These are phyloP conservation scores for Pseudopyricularia cyperi DNA, from an alignment of 2,329 filamentous ascomycete genomes.

Conservation along the genomic window DNA sequence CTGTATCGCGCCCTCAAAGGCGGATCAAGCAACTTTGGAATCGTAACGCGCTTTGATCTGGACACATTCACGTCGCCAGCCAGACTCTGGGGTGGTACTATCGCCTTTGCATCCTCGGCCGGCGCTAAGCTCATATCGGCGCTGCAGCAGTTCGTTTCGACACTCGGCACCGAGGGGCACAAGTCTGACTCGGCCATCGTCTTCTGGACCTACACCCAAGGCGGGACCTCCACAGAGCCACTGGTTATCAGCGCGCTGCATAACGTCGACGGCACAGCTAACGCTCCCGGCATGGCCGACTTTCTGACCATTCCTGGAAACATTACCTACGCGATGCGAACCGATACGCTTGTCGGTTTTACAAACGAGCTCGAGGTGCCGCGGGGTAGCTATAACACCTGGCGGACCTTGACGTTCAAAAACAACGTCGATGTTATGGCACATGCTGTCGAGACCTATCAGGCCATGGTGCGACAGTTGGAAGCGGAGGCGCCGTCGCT, in stretches of 20 bases:
- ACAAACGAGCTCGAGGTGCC: constrained; percentile 7
- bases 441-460: constrained; percentile 18
- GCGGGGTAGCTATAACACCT: constrained; percentile 13
- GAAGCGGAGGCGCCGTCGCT: constrained; percentile 10
- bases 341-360: constrained; percentile 10
- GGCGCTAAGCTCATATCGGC: constrained; percentile 5
- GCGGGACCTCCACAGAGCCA: constrained; percentile 3
- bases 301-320: constrained; percentile 9
- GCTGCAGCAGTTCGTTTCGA: constrained; percentile 7
- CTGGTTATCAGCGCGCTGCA: constrained; percentile 6
- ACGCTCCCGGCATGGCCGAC: constrained; percentile 8
- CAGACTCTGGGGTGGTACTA: constrained; percentile 12
- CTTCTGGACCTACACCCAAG: constrained; percentile 10
- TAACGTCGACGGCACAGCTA: constrained; percentile 7
- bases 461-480: not conserved
- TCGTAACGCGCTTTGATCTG: constrained; percentile 14
- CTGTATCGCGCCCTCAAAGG: constrained; percentile 23
- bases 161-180: constrained; percentile 4
- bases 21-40: constrained; percentile 29
- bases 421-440: constrained; percentile 21
- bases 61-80: constrained; percentile 4
- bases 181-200: constrained; percentile 6
- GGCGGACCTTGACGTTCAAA: constrained; percentile 22
- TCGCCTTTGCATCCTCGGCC: constrained; percentile 5
- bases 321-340: constrained; percentile 7